These are phyloP conservation scores for Mrakia gelida DNA, from an alignment of 768 basidiomycete species.

Conservation along the genomic window DNA sequence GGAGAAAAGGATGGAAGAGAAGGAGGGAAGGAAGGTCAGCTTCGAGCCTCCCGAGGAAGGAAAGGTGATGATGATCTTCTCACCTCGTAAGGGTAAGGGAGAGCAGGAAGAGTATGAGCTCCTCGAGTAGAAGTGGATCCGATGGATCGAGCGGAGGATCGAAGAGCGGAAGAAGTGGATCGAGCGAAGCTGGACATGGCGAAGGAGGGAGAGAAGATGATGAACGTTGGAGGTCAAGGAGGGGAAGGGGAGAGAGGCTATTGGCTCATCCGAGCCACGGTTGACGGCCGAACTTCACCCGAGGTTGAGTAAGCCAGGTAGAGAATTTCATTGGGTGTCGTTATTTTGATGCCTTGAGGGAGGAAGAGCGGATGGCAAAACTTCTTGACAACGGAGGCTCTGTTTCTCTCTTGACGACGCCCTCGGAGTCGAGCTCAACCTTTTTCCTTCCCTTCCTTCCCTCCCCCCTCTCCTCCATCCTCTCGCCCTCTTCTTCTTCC, in stretches of 20 bases:
- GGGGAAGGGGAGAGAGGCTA: not conserved
- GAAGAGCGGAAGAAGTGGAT: not conserved
- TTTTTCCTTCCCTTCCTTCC: not conserved
- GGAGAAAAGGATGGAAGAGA: not conserved
- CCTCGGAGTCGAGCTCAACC: not conserved
- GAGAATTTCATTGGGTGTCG: no score
- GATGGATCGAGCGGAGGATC: conserved; percentile 7
- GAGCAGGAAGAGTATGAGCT: conserved; percentile 68
- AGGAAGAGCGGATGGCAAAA: not conserved
- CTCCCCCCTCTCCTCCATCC: not conserved
- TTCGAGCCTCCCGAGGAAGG: not conserved
- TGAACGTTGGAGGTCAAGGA: not conserved
- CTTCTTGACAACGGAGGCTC: not conserved
- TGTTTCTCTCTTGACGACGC: not conserved
- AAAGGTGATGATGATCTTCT: conserved; percentile 26
- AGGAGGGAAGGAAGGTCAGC: not conserved
- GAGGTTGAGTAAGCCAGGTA: no score
- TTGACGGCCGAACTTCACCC: no score
- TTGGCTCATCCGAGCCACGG: no score
- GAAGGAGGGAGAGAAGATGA: not conserved
- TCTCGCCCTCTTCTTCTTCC: not conserved
- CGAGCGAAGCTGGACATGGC: conserved; percentile 17
- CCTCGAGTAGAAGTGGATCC: conserved; percentile 35
- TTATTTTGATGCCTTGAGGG: no score
- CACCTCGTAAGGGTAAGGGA: conserved; percentile 74